Percentiles rank a stretch among this genome's conserved stretches.
Evolutionary conservation across 306 rosid species (phyloP).

Genomic region (Prunus mume): DNA sequence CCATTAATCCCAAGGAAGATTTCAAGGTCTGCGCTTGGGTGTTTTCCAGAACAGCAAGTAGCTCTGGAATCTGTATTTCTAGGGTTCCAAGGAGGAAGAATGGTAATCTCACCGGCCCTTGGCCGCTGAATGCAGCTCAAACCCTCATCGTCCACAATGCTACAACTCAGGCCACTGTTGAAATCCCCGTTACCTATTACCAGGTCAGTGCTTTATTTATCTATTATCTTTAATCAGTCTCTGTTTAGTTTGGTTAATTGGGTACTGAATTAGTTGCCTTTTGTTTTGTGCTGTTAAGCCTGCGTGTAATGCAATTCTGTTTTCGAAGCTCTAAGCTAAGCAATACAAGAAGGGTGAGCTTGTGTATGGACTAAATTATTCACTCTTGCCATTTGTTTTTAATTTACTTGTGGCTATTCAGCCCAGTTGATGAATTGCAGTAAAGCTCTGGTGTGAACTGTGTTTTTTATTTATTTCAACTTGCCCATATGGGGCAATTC

Average conservation of each 20-base stretch:
- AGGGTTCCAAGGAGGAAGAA: constrained; percentile 29
- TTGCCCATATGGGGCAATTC: neutral
- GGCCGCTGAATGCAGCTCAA: constrained; percentile 55
- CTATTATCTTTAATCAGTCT: neutral
- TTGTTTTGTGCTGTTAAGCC: neutral
- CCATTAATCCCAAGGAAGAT: neutral
- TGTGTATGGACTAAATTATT: neutral
- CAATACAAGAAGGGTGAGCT: too few species aligned
- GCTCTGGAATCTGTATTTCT: constrained; percentile 27
- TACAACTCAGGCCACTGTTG: constrained; percentile 32
- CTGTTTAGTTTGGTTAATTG: neutral
- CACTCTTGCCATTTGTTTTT: neutral
- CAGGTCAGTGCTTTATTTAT: constrained; percentile 48
- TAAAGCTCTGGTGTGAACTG: neutral
- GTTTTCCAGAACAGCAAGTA: constrained; percentile 6
- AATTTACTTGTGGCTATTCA: neutral
- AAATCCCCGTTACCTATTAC: constrained; percentile 74
- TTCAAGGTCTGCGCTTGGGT: neutral
- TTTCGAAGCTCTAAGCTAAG: too few species aligned
- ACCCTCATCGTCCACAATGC: constrained; percentile 38
- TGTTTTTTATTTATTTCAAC: neutral
- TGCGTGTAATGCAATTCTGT: too few species aligned
- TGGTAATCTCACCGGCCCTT: constrained; percentile 35
- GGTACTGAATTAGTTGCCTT: neutral
- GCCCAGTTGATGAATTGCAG: neutral